These are phyloP conservation scores for Metschnikowia aberdeeniae DNA, from an alignment of 805 yeast genomes.

Conservation along the genomic window DNA sequence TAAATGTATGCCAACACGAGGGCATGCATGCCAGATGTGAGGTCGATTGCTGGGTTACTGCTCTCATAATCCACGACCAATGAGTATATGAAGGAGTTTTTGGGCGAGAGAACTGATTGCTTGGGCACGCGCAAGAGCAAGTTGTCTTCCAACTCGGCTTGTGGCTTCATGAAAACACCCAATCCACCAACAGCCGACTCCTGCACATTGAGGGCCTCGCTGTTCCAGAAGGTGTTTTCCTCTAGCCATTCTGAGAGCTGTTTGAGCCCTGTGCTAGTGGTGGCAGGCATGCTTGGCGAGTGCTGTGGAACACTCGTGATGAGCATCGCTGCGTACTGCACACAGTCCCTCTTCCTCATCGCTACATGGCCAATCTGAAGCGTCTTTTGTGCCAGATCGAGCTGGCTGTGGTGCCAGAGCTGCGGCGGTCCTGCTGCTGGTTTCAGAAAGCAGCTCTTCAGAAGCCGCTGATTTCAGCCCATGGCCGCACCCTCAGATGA, in stretches of 20 bases:
- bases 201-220: slow-evolving; percentile 40
- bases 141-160: slow-evolving; percentile 25
- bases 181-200: slow-evolving; percentile 57
- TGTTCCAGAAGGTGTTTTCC: slow-evolving; percentile 53
- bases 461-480: too few species aligned
- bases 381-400: too few species aligned
- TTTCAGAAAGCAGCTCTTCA: too few species aligned
- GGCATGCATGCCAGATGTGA: slow-evolving; percentile 53
- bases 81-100: slow-evolving; percentile 62
- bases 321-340: slow-evolving; percentile 16
- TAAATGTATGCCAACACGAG: slow-evolving; percentile 67
- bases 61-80: slow-evolving; percentile 50
- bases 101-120: slow-evolving; percentile 50
- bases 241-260: slow-evolving; percentile 51
- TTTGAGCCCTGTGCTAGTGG: slow-evolving; percentile 15
- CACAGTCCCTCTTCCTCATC: neutral
- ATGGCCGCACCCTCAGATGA: too few species aligned
- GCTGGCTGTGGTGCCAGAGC: too few species aligned
- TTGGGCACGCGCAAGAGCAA: slow-evolving; percentile 61
- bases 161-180: slow-evolving; percentile 59
- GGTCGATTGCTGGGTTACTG: slow-evolving; percentile 29
- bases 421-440: too few species aligned
- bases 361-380: too few species aligned
- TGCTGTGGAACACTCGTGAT: slow-evolving; percentile 6
- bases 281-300: slow-evolving; percentile 17